phyloP scores from a whole-genome alignment of 2,329 filamentous ascomycete species.

The Ophiostoma sp. region DNA sequence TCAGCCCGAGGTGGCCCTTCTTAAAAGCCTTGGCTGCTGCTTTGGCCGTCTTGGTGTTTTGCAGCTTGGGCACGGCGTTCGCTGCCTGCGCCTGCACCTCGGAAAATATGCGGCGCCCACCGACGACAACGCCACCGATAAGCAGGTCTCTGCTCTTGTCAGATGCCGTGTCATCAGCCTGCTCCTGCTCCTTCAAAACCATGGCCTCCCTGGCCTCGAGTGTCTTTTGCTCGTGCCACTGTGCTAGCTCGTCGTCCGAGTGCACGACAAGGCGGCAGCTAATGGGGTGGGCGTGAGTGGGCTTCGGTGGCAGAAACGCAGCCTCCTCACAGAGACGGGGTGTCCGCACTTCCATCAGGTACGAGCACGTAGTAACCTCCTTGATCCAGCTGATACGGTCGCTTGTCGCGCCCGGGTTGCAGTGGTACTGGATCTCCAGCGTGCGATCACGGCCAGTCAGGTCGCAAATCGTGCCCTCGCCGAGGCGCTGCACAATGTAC shows the following conservation, averaged over 20 bases:
- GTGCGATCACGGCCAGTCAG: constrained; percentile 74
- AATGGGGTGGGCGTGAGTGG: constrained; percentile 70
- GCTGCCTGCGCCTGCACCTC: neutral
- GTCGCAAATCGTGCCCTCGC: constrained; percentile 77
- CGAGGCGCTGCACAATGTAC: constrained; percentile 78
- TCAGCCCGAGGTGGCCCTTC: neutral
- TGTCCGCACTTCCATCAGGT: constrained; percentile 89
- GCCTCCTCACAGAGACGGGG: constrained; percentile 82
- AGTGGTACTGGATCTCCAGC: constrained; percentile 77
- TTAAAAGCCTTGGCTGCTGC: constrained; percentile 11
- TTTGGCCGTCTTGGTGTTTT: constrained; percentile 14
- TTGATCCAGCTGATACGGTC: constrained; percentile 90
- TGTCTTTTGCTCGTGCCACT: constrained; percentile 37
- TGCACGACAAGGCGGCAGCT: constrained; percentile 66
- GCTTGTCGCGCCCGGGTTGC: constrained; percentile 64
- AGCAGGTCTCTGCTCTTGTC: constrained; percentile 32
- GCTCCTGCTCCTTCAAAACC: constrained; percentile 27
- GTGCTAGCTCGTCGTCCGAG: constrained; percentile 44
- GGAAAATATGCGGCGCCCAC: constrained; percentile 38
- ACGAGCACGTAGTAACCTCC: constrained; percentile 83
- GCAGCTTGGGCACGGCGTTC: constrained; percentile 8
- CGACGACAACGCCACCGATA: constrained; percentile 51
- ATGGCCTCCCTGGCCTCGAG: constrained; percentile 39
- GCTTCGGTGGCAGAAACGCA: constrained; percentile 76
- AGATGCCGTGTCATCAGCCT: constrained; percentile 15